These are phyloP conservation scores for Diddensiella transvaalensis DNA, from an alignment of 805 yeast genomes.

Conservation along the genomic window DNA sequence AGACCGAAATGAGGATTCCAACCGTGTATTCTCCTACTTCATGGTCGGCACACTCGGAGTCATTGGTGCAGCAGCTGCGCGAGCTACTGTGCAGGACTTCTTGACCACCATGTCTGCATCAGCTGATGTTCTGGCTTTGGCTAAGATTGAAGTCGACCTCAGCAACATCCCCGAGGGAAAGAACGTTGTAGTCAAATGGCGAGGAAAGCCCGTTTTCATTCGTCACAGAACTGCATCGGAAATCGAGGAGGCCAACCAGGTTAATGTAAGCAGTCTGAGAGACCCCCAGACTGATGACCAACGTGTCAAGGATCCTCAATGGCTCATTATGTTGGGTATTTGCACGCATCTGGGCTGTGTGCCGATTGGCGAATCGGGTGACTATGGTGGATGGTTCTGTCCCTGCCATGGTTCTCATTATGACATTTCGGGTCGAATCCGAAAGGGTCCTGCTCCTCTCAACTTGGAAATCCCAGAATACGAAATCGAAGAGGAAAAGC, in stretches of 20 bases:
- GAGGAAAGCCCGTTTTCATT: constrained; percentile 99
- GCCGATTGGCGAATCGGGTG: constrained; percentile 99
- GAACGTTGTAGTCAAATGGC: constrained; percentile 98
- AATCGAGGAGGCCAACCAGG: constrained; percentile 88
- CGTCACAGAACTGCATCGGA: constrained; percentile 96
- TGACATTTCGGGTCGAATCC: constrained; percentile 99
- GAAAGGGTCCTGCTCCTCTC: constrained; percentile 99
- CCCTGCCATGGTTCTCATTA: constrained; percentile 99
- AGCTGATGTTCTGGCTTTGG: constrained; percentile 98
- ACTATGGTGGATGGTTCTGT: constrained; percentile 99
- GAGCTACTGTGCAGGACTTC: constrained; percentile 90
- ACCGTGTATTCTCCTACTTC: constrained; percentile 89
- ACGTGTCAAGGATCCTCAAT: constrained; percentile 95
- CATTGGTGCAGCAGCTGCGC: constrained; percentile 89
- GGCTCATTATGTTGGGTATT: constrained; percentile 99
- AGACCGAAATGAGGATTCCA: constrained; percentile 63
- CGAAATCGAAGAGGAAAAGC: constrained; percentile 71
- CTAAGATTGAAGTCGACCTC: constrained; percentile 96
- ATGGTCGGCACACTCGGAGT: constrained; percentile 96
- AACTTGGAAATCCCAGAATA: constrained; percentile 96
- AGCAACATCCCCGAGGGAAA: constrained; percentile 94
- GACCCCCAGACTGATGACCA: constrained; percentile 93
- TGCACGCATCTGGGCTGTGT: constrained; percentile 99
- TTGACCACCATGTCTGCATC: constrained; percentile 94
- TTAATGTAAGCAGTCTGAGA: constrained; percentile 74